Percentiles rank a stretch among this genome's conserved stretches.
These are phyloP conservation scores for Talaromyces islandicus DNA, from an alignment of 2,329 filamentous ascomycete species.

Conservation along the genomic window DNA sequence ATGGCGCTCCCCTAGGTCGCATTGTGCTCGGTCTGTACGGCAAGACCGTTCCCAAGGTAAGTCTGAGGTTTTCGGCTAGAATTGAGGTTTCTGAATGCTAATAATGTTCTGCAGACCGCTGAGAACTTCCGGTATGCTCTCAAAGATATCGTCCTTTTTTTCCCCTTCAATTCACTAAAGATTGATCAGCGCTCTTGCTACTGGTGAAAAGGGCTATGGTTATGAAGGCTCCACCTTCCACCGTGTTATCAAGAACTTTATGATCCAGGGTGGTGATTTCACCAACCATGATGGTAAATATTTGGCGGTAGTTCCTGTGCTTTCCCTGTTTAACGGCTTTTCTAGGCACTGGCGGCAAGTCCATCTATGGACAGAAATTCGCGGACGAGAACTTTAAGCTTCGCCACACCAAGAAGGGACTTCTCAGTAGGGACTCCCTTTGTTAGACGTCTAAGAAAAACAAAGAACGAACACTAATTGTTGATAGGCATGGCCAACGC, in stretches of 20 bases:
- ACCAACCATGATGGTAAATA: constrained; percentile 52
- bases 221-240: constrained; percentile 64
- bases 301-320: not conserved
- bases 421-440: constrained; percentile 47
- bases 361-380: constrained; percentile 63
- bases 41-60: constrained; percentile 61
- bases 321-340: constrained; percentile 6
- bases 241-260: constrained; percentile 65
- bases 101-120: constrained; percentile 44
- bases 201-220: constrained; percentile 62
- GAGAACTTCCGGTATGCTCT: constrained; percentile 55
- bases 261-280: constrained; percentile 67
- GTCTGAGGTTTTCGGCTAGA: not conserved
- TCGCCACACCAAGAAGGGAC: constrained; percentile 60
- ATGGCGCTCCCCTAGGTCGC: constrained; percentile 54
- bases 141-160: not conserved
- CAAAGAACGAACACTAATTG: constrained; percentile 5
- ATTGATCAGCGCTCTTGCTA: constrained; percentile 48
- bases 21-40: constrained; percentile 62
- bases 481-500: constrained; percentile 57
- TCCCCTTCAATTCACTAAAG: not conserved
- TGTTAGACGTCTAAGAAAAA: not conserved
- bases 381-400: constrained; percentile 67
- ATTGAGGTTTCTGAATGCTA: not conserved
- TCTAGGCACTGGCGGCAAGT: constrained; percentile 59